Base-by-base conservation (phyloP, 1,139 yeast species). In the Hemisphaericaspora xylanilytica region DNA sequence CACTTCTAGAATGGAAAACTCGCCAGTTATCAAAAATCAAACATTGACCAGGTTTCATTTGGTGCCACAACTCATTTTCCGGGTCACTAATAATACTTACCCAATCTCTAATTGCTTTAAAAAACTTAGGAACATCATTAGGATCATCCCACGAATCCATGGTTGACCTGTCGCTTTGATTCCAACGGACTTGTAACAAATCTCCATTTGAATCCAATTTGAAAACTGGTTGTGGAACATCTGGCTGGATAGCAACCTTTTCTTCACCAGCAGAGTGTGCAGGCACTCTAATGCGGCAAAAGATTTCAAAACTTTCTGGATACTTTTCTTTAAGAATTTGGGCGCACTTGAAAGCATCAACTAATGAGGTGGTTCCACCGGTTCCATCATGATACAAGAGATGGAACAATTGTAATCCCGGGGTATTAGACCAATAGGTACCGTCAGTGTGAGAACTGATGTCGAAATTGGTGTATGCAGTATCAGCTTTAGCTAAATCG, bases 221-320 rank as follows among this genome's bases (percentile, higher is more conserved):
- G 56, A 84, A 76, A 2, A 83, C 70, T 2, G 89, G 87, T 49
- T 70, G 78, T 1, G 81, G 72, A 29, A 73, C 63, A 37, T 76
- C 78, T 1, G 85, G 86, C 48, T 78, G 81, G 39, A 81, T 80
- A 52, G 85, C 78, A 15, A 80, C 85, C 39, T 67, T 73, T 37
- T 72, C 81, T 52, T 84, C 90, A 11, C 92, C 92, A 1, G 89
- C 86, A 20, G 85, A 78, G 56, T 84, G 90, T 16, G 87, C 87
- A n/a, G 85, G 84, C 13, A 84, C 67, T 8, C 78, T 76, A 24
- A 75, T 64, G 20, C 61, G 59, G 8, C 80, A 66, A 38, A 84
- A 65, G 8, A 80, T 50, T 21, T 78, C 74, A 53, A 67, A 83
- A 33, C 78, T 71, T 41, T 76, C 78, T 1, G 86, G 86, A 49